A percentile compares a stretch with the other conserved stretches of the same genome.
phyloP scores from a whole-genome alignment of 2,329 filamentous ascomycete species.

The Colletotrichum sp. region DNA sequence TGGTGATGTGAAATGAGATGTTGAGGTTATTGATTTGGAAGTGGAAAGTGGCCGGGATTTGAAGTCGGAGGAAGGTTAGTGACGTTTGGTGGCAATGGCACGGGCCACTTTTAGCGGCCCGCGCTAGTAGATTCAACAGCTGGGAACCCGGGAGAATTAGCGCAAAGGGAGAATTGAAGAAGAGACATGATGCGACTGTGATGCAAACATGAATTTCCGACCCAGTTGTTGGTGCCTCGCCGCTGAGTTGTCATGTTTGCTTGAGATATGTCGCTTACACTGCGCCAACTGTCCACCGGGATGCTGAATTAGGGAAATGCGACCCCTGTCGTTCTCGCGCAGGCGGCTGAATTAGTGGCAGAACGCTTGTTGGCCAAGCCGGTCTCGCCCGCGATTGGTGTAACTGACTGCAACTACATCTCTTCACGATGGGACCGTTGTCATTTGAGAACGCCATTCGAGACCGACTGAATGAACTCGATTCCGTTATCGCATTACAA shows the following conservation, averaged over 20 bases:
- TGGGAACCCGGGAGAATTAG: not conserved
- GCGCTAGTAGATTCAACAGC: not conserved
- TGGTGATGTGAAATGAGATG: not conserved
- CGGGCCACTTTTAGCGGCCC: not conserved
- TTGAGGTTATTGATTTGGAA: not conserved
- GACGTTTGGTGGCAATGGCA: not conserved
- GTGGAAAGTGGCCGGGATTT: not conserved
- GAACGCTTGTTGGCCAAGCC: not conserved
- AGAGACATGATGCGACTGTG: not conserved
- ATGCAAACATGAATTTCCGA: not conserved
- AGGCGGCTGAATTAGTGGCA: not conserved
- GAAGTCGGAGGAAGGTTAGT: not conserved
- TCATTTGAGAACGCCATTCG: not conserved
- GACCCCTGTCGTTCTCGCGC: not conserved
- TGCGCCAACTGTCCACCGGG: not conserved
- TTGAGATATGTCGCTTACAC: fast-evolving
- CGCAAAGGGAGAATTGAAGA: not conserved
- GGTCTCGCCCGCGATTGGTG: not conserved
- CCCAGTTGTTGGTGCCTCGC: not conserved
- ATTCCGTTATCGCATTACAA: not conserved
- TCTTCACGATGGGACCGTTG: not conserved
- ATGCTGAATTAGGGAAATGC: not conserved
- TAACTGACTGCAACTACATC: not conserved
- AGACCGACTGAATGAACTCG: not conserved
- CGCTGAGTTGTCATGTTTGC: not conserved